Conservation (phyloP, 768 basidiomycete species). For the Mycena olivaceomarginata region DNA sequence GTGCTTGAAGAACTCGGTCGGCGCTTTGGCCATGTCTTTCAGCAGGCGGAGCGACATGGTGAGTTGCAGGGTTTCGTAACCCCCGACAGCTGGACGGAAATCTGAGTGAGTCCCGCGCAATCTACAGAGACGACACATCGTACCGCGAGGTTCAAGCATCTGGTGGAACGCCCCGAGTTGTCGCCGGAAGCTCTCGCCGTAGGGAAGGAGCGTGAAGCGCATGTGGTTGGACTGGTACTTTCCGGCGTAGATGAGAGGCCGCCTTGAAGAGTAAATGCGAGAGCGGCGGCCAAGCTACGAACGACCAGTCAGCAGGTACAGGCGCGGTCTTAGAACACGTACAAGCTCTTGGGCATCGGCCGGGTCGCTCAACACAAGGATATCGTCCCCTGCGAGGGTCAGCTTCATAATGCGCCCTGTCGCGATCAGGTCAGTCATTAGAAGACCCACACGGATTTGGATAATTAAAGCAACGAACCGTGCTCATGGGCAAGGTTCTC, state of each 20-base stretch:
- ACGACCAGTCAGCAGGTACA: neutral
- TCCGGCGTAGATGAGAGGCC: neutral
- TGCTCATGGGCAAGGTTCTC: neutral
- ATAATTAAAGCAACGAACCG: neutral
- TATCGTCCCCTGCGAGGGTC: neutral
- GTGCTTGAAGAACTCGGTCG: neutral
- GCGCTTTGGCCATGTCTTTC: too few species aligned
- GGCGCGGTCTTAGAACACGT: neutral
- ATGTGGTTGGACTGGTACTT: neutral
- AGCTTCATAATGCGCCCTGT: constrained; percentile 7
- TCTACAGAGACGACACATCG: neutral
- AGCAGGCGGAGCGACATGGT: too few species aligned
- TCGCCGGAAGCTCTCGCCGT: neutral
- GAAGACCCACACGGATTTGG: too few species aligned
- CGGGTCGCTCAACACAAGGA: constrained; percentile 12
- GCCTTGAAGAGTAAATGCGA: neutral
- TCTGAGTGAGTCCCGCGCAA: neutral
- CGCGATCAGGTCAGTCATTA: neutral
- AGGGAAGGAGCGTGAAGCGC: neutral
- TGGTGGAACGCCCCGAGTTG: neutral
- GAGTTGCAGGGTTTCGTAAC: too few species aligned
- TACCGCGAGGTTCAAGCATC: neutral
- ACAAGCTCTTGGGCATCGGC: constrained; percentile 5
- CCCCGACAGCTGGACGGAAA: too few species aligned
- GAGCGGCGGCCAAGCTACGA: too few species aligned